Base-by-base conservation (phyloP, 441 rosid species). In the Erodium chrysanthum region DNA sequence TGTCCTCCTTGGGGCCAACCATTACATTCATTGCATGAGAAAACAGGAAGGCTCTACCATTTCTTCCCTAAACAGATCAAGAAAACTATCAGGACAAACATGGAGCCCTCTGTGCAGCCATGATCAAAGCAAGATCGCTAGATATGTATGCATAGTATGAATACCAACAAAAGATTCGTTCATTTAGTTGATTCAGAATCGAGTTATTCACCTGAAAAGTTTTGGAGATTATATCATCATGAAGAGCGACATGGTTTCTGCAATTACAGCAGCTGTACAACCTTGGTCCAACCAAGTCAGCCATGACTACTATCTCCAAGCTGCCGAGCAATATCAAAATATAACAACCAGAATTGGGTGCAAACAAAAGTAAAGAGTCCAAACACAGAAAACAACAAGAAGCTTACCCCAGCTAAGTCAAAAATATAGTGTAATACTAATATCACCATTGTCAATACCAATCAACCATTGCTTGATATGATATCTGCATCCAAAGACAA, bases 241-340 rank as follows among this genome's bases (percentile, higher is more conserved):
- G 92, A 77, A 84, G 80, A 33, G 90, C 87, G 68, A 87, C 87
- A 65, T 76, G 75, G 81, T 84, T 85, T 46, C 90, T 79, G 80
- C 92, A 87, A 80, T 87, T 80, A 67, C 84, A 85, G 82, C 90
- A 87, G 73, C 87, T 76, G 73, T 87, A 87, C 84, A 87, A 66
- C 76, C 88, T 81, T 54, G 85, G 87, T 29, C 87, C 90, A 70
- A 81, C 72, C 67, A 81, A 22, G 63, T 81, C 86, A 21, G 74
- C 84, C 90, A 88, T 85, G 68, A 3, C 29, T 25, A 25, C 29
- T 25, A 25, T 25, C 29, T 52, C 23, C 23, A 29, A 52, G 66
- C 37, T 73, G 20, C 25, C 48, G 68, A 29, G 15, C 63, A 63
- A 37, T 64, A 70, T 10, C 69, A 60, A 68, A 18, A 27, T 27